These are phyloP conservation scores for Rosa persica DNA, from an alignment of 306 rosid species.

Conservation along the genomic window DNA sequence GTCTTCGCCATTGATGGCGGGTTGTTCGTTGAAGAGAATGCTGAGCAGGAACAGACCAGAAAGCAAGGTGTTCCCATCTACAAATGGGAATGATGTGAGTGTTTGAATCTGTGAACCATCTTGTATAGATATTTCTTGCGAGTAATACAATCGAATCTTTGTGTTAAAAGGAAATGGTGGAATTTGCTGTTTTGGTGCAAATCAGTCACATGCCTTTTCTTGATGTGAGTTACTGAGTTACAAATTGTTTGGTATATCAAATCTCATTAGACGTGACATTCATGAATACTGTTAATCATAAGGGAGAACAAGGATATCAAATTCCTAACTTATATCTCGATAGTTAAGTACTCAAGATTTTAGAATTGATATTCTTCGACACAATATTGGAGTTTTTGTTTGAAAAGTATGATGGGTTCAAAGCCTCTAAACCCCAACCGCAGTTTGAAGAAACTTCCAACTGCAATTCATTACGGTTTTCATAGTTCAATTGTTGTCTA, in stretches of 20 bases:
- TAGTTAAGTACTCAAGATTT: not conserved
- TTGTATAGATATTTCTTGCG: constrained; percentile 9
- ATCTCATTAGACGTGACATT: constrained; percentile 1
- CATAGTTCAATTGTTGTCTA: too few species aligned
- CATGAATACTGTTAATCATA: not conserved
- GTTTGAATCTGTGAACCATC: constrained; percentile 21
- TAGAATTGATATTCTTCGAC: not conserved
- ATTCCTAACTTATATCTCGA: not conserved
- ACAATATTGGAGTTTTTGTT: not conserved
- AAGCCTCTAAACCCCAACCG: not conserved
- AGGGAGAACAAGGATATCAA: not conserved
- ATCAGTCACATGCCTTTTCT: constrained; percentile 4
- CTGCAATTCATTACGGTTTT: not conserved
- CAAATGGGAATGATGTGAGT: constrained; percentile 33
- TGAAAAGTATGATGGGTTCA: not conserved
- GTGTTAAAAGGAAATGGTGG: not conserved
- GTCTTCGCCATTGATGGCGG: constrained; percentile 39
- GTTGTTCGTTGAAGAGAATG: constrained; percentile 73
- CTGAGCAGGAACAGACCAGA: constrained; percentile 40
- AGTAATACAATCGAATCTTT: not conserved
- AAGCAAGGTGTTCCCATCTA: constrained; percentile 47
- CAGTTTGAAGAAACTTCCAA: not conserved
- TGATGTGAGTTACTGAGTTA: constrained; percentile 1
- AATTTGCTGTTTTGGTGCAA: not conserved
- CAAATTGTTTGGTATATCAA: not conserved